Evolutionary conservation across 2,329 filamentous ascomycete species (phyloP).

Genomic region (Laburnicola sp.): DNA sequence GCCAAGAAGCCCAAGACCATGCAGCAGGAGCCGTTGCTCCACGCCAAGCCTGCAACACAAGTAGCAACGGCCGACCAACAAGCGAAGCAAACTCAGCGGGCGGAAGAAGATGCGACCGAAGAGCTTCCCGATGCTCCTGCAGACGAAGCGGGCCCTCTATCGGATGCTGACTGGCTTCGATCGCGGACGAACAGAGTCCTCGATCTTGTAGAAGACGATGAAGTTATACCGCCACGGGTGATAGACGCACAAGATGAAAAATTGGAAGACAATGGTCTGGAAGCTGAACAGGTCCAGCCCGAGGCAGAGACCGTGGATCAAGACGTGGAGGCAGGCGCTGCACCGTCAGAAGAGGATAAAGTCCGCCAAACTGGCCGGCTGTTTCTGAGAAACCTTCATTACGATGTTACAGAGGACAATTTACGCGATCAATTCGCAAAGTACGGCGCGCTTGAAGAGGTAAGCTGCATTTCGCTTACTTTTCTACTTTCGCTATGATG

Average conservation of each 20-base stretch:
- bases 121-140: constrained; percentile 17
- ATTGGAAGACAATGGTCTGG: constrained; percentile 12
- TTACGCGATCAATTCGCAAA: constrained; percentile 70
- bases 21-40: constrained; percentile 5
- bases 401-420: constrained; percentile 75
- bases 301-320: constrained; percentile 11
- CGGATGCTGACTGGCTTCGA: constrained; percentile 89
- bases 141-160: constrained; percentile 52
- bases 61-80: constrained; percentile 2
- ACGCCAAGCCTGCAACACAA: constrained; percentile 4
- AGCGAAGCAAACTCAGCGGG: not conserved
- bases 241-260: constrained; percentile 11
- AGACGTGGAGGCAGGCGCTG: constrained; percentile 45
- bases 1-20: constrained; percentile 50
- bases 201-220: constrained; percentile 78
- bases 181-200: constrained; percentile 84
- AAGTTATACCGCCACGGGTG: constrained; percentile 40
- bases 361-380: constrained; percentile 75
- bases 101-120: constrained; percentile 25
- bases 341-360: constrained; percentile 57
- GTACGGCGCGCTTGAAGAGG: constrained; percentile 83
- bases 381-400: constrained; percentile 88
- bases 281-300: constrained; percentile 6
- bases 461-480: constrained; percentile 56
- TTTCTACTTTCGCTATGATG: constrained; percentile 66